These are phyloP conservation scores for Epichloe gansuensis DNA, from an alignment of 2,329 filamentous ascomycete genomes.

Conservation along the genomic window DNA sequence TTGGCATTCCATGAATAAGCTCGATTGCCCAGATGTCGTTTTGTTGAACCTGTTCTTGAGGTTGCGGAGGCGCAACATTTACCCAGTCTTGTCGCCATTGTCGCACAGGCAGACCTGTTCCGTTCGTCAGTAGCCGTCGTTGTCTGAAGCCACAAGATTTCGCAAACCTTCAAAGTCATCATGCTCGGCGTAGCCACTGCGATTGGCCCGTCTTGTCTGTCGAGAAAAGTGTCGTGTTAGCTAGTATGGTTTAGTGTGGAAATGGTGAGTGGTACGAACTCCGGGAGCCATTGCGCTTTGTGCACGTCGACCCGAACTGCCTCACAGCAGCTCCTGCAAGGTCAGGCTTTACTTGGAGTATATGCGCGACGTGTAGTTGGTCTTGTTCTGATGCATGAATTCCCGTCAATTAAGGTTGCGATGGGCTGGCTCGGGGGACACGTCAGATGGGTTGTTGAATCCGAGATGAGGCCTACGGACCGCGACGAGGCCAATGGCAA, in stretches of 20 bases:
- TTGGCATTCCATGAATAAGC: slow-evolving; percentile 69
- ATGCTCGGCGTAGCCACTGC: slow-evolving; percentile 44
- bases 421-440: background rate
- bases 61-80: slow-evolving; percentile 52
- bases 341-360: background rate
- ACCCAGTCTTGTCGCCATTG: slow-evolving; percentile 73
- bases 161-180: slow-evolving; percentile 46
- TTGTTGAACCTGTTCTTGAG: slow-evolving; percentile 49
- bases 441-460: background rate
- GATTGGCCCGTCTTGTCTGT: slow-evolving; percentile 45
- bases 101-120: slow-evolving; percentile 68
- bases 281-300: slow-evolving; percentile 27
- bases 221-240: slow-evolving; percentile 9
- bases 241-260: slow-evolving; percentile 2
- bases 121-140: slow-evolving; percentile 10
- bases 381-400: background rate
- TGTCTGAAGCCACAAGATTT: background rate
- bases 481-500: slow-evolving; percentile 4
- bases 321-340: background rate
- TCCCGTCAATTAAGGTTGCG: background rate
- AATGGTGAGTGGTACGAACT: slow-evolving; percentile 15
- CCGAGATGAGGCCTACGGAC: background rate
- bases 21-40: slow-evolving; percentile 65
- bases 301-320: background rate
- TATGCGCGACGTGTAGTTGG: background rate